phyloP scores from a whole-genome alignment of 106 monocot species.

The Dendrobium chrysotoxum region DNA sequence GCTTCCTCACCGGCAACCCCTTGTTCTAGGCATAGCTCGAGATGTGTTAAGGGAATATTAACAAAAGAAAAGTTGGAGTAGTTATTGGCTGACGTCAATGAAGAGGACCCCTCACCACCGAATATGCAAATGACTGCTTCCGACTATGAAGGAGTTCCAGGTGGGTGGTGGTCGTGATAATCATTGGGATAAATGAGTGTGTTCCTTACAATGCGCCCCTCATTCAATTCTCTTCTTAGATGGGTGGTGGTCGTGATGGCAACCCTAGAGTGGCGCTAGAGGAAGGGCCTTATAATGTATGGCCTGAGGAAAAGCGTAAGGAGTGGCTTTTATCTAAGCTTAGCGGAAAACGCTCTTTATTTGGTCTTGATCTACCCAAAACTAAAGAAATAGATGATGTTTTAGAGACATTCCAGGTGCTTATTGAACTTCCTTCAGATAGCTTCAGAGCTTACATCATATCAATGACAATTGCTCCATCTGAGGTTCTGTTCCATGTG shows the following conservation, averaged over 20 bases:
- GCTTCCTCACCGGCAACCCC: too few relatives aligned
- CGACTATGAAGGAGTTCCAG: too few relatives aligned
- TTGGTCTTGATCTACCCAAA: constrained; percentile 80
- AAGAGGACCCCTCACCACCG: too few relatives aligned
- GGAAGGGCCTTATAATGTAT: constrained; percentile 84
- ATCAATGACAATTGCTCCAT: constrained; percentile 86
- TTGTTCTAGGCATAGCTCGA: too few relatives aligned
- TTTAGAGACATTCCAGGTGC: constrained; percentile 65
- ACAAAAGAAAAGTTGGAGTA: too few relatives aligned
- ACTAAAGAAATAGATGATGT: constrained; percentile 88
- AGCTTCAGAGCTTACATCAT: constrained; percentile 95
- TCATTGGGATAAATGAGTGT: constrained; percentile 56
- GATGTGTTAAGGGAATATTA: too few relatives aligned
- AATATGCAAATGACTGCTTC: not conserved
- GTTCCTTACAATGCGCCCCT: constrained; percentile 96
- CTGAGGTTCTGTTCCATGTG: constrained; percentile 70
- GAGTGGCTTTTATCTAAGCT: constrained; percentile 96
- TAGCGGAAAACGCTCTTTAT: constrained; percentile 80
- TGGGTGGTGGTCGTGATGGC: constrained; percentile 99
- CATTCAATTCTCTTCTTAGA: constrained; percentile 98
- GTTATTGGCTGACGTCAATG: too few relatives aligned
- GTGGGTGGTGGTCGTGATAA: too few relatives aligned
- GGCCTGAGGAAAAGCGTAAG: constrained; percentile 84
- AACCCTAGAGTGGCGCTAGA: constrained; percentile 64
- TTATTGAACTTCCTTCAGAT: constrained; percentile 84